These are phyloP conservation scores for Russula ochroleuca DNA, from an alignment of 768 basidiomycete species.

Conservation along the genomic window DNA sequence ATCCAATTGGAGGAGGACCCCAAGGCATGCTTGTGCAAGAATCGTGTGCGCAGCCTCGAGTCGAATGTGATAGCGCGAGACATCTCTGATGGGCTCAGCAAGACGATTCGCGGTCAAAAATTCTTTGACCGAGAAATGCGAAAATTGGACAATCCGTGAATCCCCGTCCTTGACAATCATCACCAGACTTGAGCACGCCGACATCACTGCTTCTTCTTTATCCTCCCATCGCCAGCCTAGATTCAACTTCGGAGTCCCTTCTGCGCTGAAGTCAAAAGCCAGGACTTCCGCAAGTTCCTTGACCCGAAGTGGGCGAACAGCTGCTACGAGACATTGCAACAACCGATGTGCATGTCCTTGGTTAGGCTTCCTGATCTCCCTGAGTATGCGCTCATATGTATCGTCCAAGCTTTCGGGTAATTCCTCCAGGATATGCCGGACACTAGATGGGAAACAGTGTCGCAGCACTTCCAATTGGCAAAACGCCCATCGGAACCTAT, in stretches of 20 bases:
- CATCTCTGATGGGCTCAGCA: neutral
- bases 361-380: neutral
- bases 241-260: neutral
- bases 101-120: neutral
- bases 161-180: neutral
- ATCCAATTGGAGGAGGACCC: neutral
- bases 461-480: neutral
- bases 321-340: constrained; percentile 2
- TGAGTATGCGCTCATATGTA: constrained; percentile 8
- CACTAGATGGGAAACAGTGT: neutral
- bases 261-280: neutral
- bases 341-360: neutral
- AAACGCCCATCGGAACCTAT: neutral
- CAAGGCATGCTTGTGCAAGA: neutral
- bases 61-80: neutral
- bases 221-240: neutral
- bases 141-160: constrained; percentile 1
- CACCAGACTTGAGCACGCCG: neutral
- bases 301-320: constrained; percentile 8
- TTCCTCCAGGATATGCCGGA: neutral
- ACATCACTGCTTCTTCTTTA: neutral
- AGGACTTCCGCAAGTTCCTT: constrained; percentile 6
- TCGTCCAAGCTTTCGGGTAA: neutral
- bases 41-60: neutral
- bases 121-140: constrained; percentile 3